These are phyloP conservation scores for Plasmodium inui DNA, from an alignment of 169 alveolate genomes.

Conservation along the genomic window DNA sequence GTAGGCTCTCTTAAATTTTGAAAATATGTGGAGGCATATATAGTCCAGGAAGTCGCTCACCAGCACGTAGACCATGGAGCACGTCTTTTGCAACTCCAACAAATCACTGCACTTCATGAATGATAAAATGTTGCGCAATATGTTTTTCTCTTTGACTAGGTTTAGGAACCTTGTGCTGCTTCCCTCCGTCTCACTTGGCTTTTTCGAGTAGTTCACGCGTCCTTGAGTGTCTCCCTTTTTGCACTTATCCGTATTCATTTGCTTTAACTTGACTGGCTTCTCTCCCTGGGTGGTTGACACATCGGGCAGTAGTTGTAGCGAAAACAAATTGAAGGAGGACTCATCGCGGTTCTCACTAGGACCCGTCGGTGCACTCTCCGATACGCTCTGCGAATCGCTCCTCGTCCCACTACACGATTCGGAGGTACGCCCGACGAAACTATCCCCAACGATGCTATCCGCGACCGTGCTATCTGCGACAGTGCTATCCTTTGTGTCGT, in stretches of 20 bases:
- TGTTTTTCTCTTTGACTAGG: conserved; percentile 33
- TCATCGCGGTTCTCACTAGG: not conserved
- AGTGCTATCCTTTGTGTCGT: not conserved
- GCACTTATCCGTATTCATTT: not conserved
- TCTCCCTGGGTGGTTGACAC: not conserved
- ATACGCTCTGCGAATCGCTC: not conserved
- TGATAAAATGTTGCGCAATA: conserved; percentile 59
- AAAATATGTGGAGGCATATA: conserved; percentile 59
- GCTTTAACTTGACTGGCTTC: not conserved
- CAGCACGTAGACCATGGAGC: conserved; percentile 37
- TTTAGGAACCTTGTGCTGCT: not conserved
- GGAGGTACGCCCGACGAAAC: not conserved
- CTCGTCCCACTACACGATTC: not conserved
- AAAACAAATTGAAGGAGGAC: conserved; percentile 9
- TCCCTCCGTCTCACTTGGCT: not conserved
- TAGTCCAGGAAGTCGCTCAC: conserved; percentile 68
- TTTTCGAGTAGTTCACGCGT: not conserved
- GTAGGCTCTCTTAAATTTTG: conserved; percentile 26
- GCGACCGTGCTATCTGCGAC: not conserved
- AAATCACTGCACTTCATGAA: conserved; percentile 58
- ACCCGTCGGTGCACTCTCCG: not conserved
- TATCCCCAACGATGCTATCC: not conserved
- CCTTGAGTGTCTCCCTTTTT: not conserved
- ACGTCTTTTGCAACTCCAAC: conserved; percentile 53
- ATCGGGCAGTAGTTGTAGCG: not conserved